Percentiles rank a stretch among this genome's conserved stretches.
Conservation (phyloP, 2,329 filamentous ascomycete species). For the Aspergillus sp. region DNA sequence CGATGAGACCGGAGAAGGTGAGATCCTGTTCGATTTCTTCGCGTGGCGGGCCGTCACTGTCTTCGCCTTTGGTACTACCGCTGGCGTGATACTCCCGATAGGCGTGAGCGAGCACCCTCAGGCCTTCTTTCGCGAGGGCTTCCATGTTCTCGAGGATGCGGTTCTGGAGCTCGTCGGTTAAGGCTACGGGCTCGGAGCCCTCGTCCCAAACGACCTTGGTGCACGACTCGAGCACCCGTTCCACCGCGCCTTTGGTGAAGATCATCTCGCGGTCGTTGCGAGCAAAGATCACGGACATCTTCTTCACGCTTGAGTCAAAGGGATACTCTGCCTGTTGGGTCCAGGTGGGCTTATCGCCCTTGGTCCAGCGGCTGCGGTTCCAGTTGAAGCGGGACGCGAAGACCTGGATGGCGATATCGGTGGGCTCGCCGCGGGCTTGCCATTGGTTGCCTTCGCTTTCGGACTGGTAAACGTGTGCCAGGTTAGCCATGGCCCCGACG, state of each 20-base stretch:
- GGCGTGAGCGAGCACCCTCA: slow-evolving; percentile 62
- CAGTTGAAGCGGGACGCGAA: slow-evolving; percentile 62
- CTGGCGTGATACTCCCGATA: slow-evolving; percentile 24
- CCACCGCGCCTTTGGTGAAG: slow-evolving; percentile 50
- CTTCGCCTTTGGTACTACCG: slow-evolving; percentile 1
- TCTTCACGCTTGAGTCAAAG: slow-evolving; percentile 67
- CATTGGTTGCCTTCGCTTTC: slow-evolving; percentile 42
- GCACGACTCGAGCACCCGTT: slow-evolving; percentile 59
- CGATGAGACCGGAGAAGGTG: slow-evolving; percentile 69
- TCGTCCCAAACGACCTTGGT: slow-evolving; percentile 41
- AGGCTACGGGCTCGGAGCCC: slow-evolving; percentile 29
- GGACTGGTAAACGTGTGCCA: slow-evolving; percentile 53
- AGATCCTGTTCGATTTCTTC: slow-evolving; percentile 59
- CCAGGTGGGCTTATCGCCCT: slow-evolving; percentile 46
- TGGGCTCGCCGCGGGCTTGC: slow-evolving; percentile 59
- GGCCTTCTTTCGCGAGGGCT: slow-evolving; percentile 55
- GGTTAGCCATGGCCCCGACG: slow-evolving; percentile 57
- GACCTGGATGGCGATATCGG: slow-evolving; percentile 67
- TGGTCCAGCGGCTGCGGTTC: slow-evolving; percentile 48
- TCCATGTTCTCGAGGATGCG: slow-evolving; percentile 62
- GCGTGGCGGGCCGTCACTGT: slow-evolving; percentile 36
- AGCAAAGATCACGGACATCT: slow-evolving; percentile 63
- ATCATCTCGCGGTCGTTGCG: slow-evolving; percentile 24
- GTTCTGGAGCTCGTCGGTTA: slow-evolving; percentile 48
- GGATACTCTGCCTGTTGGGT: slow-evolving; percentile 59